Base-by-base conservation (phyloP, 2,329 filamentous ascomycete species). In the Calonectria pteridis region DNA sequence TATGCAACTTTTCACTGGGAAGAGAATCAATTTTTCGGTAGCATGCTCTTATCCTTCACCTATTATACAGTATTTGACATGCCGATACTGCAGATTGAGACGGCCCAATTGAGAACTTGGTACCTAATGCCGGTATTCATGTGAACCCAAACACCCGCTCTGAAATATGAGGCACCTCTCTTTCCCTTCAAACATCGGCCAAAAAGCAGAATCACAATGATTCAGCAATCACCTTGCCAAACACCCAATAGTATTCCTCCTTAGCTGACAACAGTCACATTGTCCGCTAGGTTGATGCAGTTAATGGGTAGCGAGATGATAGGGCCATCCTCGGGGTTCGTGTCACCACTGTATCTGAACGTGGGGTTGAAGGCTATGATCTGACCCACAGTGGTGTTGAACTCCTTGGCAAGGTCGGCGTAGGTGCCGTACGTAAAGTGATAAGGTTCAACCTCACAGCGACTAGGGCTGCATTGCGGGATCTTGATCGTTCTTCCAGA, bases 391-490 rank as follows among this genome's bases (percentile, higher is more conserved):
- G 55, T 59, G 14, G 31, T 35, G 7, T 59, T 59, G 55, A 18
- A 59, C 55, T 59, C 33, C 33, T 59, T 26, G n/a, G 55, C 55
- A 23, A 59, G 33, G 20, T 59, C 55, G 55, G 55, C 20, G n/a
- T 59, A 59, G 3, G 55, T 59, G 11, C 55, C 55, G 33, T 59
- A 59, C n/a, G 55, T 59, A 28, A 59, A 59, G n/a, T 59, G 33
- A 26, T 40, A 59, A 10, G 55, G 55, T 23, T 40, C 33, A 6
- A 59, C 55, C 14, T 59, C 55, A 9, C 55, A 59, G 33, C 55
- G 33, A 13, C 55, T 59, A 11, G 55, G 55, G 33, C 55, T 59
- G 55, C 55, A 59, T 26, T 59, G 55, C 14, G 55, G 33, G 16
- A 59, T 33, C 33, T 59, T 59, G 33, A 59, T 40, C 31, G n/a